Base-by-base conservation (phyloP, 495 filamentous ascomycete genomes). In the Talaromyces proteolyticus region DNA sequence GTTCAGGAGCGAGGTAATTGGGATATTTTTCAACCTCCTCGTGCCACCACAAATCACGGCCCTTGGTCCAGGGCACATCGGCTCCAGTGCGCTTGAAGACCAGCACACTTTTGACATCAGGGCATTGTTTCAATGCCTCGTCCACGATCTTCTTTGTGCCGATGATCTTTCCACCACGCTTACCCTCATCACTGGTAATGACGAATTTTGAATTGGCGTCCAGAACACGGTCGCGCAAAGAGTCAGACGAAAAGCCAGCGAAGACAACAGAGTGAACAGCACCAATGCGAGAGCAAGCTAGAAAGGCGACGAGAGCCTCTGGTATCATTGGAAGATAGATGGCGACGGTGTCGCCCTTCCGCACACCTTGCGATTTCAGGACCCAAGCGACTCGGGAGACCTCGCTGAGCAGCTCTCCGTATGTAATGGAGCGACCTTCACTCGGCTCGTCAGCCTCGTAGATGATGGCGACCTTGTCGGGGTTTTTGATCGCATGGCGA, bases 141-240 rank as follows among this genome's bases (percentile, higher is more conserved):
- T 99, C 93, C 48, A 97, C 93, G 65, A 99, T 97, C 77, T 93
- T 93, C 84, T 99, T 97, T 50, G 94, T 97, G 44, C 90, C 91
- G 60, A 99, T 97, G 54, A 95, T 70, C 77, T 97, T 99, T 51
- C 93, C 93, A 62, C 94, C 93, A 58, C 94, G 87, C 79, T 92
- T 95, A 57, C 93, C 94, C 78, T 97, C 94, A 64, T 97, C 93
- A 17, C 89, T 86, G 29, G 94, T 97, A 60, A 99, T 95, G 63
- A 96, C 87, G 29, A 97, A 87, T 68, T 84, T 92, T 60, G 86
- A 91, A 43, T 87, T 67, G 46, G 87, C 93, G 63, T 99, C 93
- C 37, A 92, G 70, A 51, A 97, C 91, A 66, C 93, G 93, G 68
- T 99, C 93, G 49, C 91, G 88, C 23, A 99, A 84, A 5, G 94